phyloP scores from a whole-genome alignment of 148 eudicot genomes.

The Rhododendron molle region DNA sequence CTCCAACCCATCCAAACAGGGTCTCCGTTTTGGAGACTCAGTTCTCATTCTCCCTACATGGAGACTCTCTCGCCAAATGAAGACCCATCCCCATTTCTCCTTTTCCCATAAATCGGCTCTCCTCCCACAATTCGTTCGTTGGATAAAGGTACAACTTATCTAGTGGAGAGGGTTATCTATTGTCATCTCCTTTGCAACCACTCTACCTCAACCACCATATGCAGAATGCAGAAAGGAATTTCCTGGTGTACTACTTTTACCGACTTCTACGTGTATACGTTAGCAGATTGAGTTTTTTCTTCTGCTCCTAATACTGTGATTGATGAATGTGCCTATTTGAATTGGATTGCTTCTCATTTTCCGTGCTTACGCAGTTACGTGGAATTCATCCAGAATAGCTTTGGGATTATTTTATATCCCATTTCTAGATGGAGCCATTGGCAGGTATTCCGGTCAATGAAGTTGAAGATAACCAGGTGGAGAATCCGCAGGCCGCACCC shows the following conservation, averaged over 20 bases:
- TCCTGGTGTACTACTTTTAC: neutral
- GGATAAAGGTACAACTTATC: neutral
- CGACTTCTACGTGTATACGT: neutral
- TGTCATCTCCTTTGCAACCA: neutral
- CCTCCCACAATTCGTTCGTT: neutral
- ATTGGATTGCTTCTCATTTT: neutral
- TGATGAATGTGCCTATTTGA: neutral
- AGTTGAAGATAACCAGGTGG: neutral
- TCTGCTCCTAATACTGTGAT: neutral
- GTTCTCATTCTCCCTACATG: no score
- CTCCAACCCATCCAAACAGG: no score
- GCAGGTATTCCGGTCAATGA: neutral
- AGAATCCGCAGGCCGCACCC: neutral
- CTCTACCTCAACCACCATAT: neutral
- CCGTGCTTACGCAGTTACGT: neutral
- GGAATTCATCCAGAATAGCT: neutral
- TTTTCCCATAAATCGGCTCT: neutral
- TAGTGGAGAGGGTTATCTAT: neutral
- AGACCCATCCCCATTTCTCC: no score
- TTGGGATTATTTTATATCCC: neutral
- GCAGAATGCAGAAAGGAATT: neutral
- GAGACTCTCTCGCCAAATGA: no score
- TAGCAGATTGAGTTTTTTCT: neutral
- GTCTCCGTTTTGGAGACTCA: no score
- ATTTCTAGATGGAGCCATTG: neutral